A percentile compares a stretch with the other conserved stretches of the same genome.
These are phyloP conservation scores for Marsdenia floribunda DNA, from an alignment of 257 asterid species.

Conservation along the genomic window DNA sequence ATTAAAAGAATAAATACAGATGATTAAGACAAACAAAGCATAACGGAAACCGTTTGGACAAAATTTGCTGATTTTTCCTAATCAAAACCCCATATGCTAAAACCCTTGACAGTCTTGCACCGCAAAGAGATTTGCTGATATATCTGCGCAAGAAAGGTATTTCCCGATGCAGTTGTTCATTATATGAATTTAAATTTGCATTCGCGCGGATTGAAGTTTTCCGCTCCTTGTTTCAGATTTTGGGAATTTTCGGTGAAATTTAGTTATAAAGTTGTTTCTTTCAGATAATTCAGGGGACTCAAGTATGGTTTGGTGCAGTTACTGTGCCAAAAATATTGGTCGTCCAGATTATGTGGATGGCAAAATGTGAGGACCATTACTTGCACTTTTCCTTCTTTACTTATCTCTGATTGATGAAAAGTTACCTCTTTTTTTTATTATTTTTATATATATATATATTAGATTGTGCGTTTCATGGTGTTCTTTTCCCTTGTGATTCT, in stretches of 20 bases:
- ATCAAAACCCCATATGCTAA: neutral
- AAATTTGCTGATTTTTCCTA: no score
- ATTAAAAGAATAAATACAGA: no score
- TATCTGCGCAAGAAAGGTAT: neutral
- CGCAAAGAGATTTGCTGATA: neutral
- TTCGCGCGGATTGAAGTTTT: neutral
- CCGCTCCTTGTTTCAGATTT: neutral
- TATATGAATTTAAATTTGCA: neutral
- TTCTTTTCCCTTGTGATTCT: neutral
- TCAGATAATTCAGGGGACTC: conserved; percentile 23
- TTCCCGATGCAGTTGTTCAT: neutral
- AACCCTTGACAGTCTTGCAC: neutral
- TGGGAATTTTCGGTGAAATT: neutral
- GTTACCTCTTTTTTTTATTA: no score
- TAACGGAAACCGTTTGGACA: no score
- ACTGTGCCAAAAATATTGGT: conserved; percentile 32
- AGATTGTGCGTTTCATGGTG: neutral
- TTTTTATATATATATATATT: neutral
- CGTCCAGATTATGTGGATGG: conserved; percentile 33
- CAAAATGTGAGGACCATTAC: conserved; percentile 35
- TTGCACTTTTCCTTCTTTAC: neutral
- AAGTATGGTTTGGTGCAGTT: conserved; percentile 41
- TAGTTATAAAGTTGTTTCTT: neutral
- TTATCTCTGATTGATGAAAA: no score
- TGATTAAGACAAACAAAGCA: no score